Evolutionary conservation across 1,139 yeast species (phyloP), one percentile per base, ranked within the genome.

Genomic region (Spathaspora sp.): DNA sequence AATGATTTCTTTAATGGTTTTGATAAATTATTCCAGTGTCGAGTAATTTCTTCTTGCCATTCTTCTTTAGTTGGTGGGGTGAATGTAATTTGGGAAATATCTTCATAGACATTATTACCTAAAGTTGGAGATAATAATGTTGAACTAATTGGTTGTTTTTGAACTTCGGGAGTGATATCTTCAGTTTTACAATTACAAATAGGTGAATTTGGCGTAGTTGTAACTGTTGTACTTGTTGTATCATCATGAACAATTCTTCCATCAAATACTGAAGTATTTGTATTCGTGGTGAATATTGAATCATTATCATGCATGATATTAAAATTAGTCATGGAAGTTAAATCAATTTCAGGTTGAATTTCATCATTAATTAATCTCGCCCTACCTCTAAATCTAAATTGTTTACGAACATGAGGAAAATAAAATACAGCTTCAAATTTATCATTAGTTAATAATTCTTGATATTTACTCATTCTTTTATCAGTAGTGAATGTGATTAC

Each of bases 371-470:
- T 65, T 37, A 80, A 57, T 47, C 79, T 68, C 2, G 88, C 88
- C 39, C 71, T 65, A 8, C 96, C 96, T 45, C 83, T 75, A 51
- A 89, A 72, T 55, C 96, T 71, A 60, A 84, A 84, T 66, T 88
- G 96, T 58, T 79, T 84, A 58, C 77, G 77, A 25, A 78, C 64
- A 33, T 70, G 70, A 13, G 74, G 77, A 58, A 87, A 85, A 69
- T 86, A 86, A 60, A 86, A 87, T 47, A 89, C 87, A 2, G 90
- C 88, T 66, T 88, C 95, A 59, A 81, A 84, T 46, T 72, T 67
- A 52, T 82, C 81, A 56, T 79, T 78, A 23, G 58, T 53, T 13
- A 60, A 51, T 45, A 84, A 65, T 57, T 86, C 88, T 20, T 67
- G 64, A 56, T 77, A 76, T 62, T 89, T 89, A 43, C 67, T 67